phyloP scores from a whole-genome alignment of 495 filamentous ascomycete genomes.

The Ascodesmis nigricans region DNA sequence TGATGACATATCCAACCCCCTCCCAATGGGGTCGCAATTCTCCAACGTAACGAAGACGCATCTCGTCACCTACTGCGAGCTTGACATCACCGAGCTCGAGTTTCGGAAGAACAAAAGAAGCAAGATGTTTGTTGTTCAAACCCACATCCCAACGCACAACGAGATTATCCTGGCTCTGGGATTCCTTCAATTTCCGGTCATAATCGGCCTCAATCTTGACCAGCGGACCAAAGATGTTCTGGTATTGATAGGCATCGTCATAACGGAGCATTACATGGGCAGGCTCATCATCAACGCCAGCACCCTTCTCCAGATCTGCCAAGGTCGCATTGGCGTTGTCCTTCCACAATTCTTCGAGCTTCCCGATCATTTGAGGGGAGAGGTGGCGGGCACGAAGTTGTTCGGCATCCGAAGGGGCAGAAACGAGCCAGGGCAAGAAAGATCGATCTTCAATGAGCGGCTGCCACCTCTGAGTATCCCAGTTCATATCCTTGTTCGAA shows the following conservation, averaged over 20 bases:
- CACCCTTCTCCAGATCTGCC: conserved; percentile 80
- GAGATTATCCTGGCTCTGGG: conserved; percentile 84
- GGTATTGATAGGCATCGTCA: conserved; percentile 95
- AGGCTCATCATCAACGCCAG: conserved; percentile 84
- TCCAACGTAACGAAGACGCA: conserved; percentile 90
- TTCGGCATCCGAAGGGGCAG: conserved; percentile 74
- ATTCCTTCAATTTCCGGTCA: conserved; percentile 94
- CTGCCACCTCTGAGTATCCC: conserved; percentile 96
- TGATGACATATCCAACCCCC: conserved; percentile 96
- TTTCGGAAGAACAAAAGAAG: conserved; percentile 89
- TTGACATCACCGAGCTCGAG: conserved; percentile 97
- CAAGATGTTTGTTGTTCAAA: conserved; percentile 92
- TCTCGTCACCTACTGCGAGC: conserved; percentile 92
- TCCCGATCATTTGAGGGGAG: conserved; percentile 86
- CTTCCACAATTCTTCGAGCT: conserved; percentile 98
- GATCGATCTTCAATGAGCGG: conserved; percentile 92
- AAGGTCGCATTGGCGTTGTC: conserved; percentile 78
- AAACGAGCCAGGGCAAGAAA: conserved; percentile 86
- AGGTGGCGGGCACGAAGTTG: conserved; percentile 88
- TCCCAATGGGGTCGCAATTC: conserved; percentile 91
- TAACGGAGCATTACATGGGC: conserved; percentile 84
- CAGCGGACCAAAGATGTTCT: conserved; percentile 93
- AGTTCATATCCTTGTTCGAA: conserved; percentile 99
- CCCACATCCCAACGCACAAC: conserved; percentile 91
- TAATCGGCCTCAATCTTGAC: conserved; percentile 99